Conservation (phyloP, 164 flowering plant genomes). For the Cinnamomum micranthum region DNA sequence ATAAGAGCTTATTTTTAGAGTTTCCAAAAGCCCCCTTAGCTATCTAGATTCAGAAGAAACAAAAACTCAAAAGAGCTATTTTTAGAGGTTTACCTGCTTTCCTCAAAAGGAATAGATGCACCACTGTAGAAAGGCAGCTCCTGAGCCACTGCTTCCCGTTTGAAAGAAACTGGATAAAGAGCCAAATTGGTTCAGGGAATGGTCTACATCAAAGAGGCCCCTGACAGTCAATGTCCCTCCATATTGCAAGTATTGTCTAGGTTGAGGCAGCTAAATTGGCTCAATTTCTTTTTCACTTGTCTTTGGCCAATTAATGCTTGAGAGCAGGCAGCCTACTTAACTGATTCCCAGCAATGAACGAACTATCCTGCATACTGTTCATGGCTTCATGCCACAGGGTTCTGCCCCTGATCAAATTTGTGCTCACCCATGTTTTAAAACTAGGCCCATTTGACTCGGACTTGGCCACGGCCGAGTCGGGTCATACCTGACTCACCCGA, state of each 20-base stretch:
- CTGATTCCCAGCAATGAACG: background rate
- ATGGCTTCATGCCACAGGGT: background rate
- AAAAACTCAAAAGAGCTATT: background rate
- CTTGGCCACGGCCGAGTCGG: too few species aligned
- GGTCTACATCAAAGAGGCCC: background rate
- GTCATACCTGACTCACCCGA: too few species aligned
- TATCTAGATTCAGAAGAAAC: too few species aligned
- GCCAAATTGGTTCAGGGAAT: background rate
- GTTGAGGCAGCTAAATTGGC: background rate
- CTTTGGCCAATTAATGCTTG: background rate
- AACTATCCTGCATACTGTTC: background rate
- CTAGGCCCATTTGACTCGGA: too few species aligned
- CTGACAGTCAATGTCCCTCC: background rate
- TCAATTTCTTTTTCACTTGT: background rate
- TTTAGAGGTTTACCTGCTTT: background rate
- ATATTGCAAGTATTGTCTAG: background rate
- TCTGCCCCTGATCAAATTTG: background rate
- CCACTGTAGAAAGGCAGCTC: background rate
- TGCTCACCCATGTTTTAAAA: too few species aligned
- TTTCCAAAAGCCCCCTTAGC: too few species aligned
- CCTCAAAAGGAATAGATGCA: background rate
- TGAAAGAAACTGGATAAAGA: background rate
- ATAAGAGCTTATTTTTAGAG: too few species aligned
- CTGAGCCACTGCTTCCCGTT: background rate
- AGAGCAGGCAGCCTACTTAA: background rate